phyloP scores from a whole-genome alignment of 1,139 yeast genomes.

The Lizanozyma gosingica region DNA sequence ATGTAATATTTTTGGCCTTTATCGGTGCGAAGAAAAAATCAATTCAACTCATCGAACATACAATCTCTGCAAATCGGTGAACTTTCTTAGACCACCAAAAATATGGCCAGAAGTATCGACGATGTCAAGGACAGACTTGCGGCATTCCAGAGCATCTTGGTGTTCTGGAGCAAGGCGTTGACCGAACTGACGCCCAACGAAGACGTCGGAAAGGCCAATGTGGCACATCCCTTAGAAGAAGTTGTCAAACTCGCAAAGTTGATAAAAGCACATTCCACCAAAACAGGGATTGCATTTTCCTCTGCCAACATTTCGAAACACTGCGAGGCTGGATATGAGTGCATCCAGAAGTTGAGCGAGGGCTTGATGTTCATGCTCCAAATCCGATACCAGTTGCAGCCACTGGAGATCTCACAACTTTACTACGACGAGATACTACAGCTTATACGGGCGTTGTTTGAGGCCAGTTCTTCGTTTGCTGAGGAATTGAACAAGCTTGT shows the following conservation, averaged over 20 bases:
- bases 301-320: slow-evolving; percentile 40
- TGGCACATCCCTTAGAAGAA: slow-evolving; percentile 44
- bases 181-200: not conserved
- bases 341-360: slow-evolving; percentile 43
- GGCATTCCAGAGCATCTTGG: not conserved
- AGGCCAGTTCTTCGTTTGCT: slow-evolving; percentile 13
- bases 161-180: not conserved
- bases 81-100: too few relatives aligned
- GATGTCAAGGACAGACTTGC: not conserved
- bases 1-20: too few relatives aligned
- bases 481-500: slow-evolving; percentile 22
- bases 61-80: too few relatives aligned
- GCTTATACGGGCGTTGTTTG: slow-evolving; percentile 21
- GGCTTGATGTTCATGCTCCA: slow-evolving; percentile 37
- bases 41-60: too few relatives aligned
- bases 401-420: slow-evolving; percentile 27
- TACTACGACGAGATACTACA: slow-evolving; percentile 31
- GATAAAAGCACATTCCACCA: slow-evolving; percentile 71
- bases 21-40: too few relatives aligned
- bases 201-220: slow-evolving; percentile 13
- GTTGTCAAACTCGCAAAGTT: slow-evolving; percentile 48
- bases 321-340: slow-evolving; percentile 42
- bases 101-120: not conserved
- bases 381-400: slow-evolving; percentile 34
- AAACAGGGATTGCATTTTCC: slow-evolving; percentile 66